Base-by-base conservation (phyloP, 2,329 filamentous ascomycete genomes). In the Neonectria magnoliae region DNA sequence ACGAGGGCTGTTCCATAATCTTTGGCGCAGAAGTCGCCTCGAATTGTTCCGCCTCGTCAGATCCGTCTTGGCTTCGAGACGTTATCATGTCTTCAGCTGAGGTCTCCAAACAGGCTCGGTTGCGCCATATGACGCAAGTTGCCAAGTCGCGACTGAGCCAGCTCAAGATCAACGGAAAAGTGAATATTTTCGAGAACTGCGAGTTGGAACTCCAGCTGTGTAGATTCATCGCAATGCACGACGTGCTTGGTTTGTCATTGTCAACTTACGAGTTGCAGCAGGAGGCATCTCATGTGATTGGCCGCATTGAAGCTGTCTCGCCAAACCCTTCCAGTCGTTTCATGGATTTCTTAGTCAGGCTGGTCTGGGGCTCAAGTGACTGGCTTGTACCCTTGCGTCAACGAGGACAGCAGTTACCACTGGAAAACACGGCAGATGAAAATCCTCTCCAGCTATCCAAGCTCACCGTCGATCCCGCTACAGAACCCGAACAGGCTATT, bases 31-130 rank as follows among this genome's bases (percentile, higher is more conserved):
- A 77, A 4, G 62, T 74, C 5, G 55, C 60, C 1, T 51, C 61
- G 0, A 20, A 33, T 0, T 27, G 55, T 1, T 50, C 53, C 1
- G 22, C 29, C 2, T 42, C 45, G 10, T 20, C 11, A 1, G 58
- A 64, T 0, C 47, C 36, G 1, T 77, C 75, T 0, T 77, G 76
- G 76, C 44, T 77, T 0, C 65, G 72, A 0, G 75, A 77, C 1
- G 41, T 76, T 0, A 56, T 77, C 22, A 61, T 74, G 57, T 60
- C 64, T 0, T 61, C 58, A 1, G 67, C 65, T 0, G 44, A 64
- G 0, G 47, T 72, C 0, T 56, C 69, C 1, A 55, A 54, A 1
- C 67, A 56, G 25, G 75, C 75, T 20, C 18, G 42, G 6, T 20
- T 45, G 20, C 18, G 42, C 42, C 42, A 20, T 11, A 45, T 45